These are phyloP conservation scores for Niebla homalea DNA, from an alignment of 495 filamentous ascomycete species.

Conservation along the genomic window DNA sequence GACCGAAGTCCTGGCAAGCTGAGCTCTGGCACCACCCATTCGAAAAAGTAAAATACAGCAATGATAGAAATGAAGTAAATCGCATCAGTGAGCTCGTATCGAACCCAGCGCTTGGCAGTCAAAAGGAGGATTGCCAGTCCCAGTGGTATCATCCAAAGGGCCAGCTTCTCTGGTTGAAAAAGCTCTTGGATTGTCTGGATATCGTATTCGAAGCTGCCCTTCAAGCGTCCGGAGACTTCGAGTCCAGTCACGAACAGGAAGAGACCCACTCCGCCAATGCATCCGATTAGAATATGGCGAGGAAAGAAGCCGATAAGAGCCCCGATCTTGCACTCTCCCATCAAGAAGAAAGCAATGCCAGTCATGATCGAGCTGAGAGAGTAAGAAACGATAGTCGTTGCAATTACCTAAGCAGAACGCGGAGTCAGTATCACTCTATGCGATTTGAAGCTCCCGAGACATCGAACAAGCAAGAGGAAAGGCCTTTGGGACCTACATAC, in stretches of 20 bases:
- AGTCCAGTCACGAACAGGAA: conserved; percentile 85
- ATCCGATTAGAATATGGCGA: conserved; percentile 88
- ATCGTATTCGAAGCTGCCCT: conserved; percentile 71
- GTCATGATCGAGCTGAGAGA: conserved; percentile 85
- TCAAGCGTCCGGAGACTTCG: conserved; percentile 83
- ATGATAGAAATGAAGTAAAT: conserved; percentile 76
- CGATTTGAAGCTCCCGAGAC: too few species aligned
- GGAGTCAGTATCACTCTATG: too few species aligned
- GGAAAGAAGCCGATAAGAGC: conserved; percentile 94
- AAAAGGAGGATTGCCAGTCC: conserved; percentile 64
- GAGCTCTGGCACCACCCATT: conserved; percentile 49
- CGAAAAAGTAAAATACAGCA: conserved; percentile 67
- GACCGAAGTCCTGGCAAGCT: conserved; percentile 48
- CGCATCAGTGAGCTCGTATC: conserved; percentile 70
- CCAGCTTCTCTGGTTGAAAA: conserved; percentile 53
- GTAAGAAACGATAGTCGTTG: conserved; percentile 84
- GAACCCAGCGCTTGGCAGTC: conserved; percentile 55
- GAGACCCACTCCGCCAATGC: conserved; percentile 96
- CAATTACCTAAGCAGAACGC: conserved; percentile 29
- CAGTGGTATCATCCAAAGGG: conserved; percentile 74
- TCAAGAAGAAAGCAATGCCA: conserved; percentile 76
- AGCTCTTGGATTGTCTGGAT: conserved; percentile 61
- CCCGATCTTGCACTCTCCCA: conserved; percentile 74
- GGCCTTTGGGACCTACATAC: conserved; percentile 25
- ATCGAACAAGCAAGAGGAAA: too few species aligned